Evolutionary conservation across 2,329 filamentous ascomycete species (phyloP).

Genomic region (Pseudocercospora fuligena): DNA sequence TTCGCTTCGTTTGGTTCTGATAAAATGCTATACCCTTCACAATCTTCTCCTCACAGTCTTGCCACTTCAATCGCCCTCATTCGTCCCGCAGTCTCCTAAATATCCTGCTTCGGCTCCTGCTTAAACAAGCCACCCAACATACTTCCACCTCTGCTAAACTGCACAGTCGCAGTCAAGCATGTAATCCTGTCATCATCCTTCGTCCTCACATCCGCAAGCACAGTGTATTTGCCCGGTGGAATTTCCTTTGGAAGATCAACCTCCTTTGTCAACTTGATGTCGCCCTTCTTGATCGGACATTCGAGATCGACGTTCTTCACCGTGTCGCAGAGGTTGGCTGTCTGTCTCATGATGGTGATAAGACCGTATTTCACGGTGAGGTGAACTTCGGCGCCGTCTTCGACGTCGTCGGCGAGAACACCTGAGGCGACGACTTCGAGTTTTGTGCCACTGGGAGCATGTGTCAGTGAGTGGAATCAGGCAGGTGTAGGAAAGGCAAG

Average conservation of each 20-base stretch:
- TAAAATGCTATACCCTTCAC: neutral
- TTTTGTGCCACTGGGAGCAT: constrained; percentile 67
- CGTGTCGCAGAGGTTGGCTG: constrained; percentile 85
- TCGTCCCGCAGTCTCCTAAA: constrained; percentile 18
- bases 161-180: constrained; percentile 78
- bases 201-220: constrained; percentile 82
- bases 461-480: neutral
- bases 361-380: constrained; percentile 92
- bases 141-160: constrained; percentile 57
- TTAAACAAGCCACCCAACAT: constrained; percentile 29
- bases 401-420: constrained; percentile 72
- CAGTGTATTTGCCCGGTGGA: constrained; percentile 87
- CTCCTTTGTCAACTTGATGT: constrained; percentile 72
- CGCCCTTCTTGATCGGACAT: constrained; percentile 84
- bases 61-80: neutral
- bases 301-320: constrained; percentile 84
- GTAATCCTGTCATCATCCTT: constrained; percentile 76
- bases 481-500: neutral
- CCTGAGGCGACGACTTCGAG: constrained; percentile 81
- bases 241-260: constrained; percentile 86
- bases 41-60: neutral
- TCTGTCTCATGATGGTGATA: constrained; percentile 83
- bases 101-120: constrained; percentile 26
- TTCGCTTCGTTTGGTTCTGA: constrained; percentile 1
- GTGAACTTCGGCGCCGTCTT: constrained; percentile 78